A percentile compares a stretch with the other conserved stretches of the same genome.
These are phyloP conservation scores for Cryphonectria japonica DNA, from an alignment of 2,329 filamentous ascomycete genomes.

Conservation along the genomic window DNA sequence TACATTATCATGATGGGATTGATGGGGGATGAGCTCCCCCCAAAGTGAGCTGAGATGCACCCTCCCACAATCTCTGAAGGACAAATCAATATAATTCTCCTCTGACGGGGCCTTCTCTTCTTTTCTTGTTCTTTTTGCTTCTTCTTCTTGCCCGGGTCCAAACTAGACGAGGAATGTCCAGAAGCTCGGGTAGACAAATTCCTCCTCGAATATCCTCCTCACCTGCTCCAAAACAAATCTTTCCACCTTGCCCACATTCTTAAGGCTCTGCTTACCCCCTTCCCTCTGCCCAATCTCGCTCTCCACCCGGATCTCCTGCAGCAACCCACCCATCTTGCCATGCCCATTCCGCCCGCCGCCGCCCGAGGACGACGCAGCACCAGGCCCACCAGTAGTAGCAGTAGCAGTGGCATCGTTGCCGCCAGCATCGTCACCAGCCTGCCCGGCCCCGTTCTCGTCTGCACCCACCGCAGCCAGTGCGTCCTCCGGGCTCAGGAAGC, in stretches of 20 bases:
- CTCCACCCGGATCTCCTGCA: constrained; percentile 94
- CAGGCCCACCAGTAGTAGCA: not conserved
- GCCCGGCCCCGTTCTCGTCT: constrained; percentile 48
- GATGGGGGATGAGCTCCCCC: not conserved
- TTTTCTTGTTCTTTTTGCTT: not conserved
- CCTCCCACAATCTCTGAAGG: not conserved
- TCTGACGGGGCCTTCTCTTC: not conserved
- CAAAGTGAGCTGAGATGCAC: too few species aligned
- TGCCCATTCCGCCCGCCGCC: constrained; percentile 47
- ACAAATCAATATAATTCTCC: not conserved
- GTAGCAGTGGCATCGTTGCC: not conserved
- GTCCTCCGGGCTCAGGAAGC: constrained; percentile 91
- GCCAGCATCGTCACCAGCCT: constrained; percentile 28
- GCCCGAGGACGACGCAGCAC: constrained; percentile 33
- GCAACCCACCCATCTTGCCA: constrained; percentile 68
- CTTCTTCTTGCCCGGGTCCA: not conserved
- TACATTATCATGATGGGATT: constrained; percentile 63
- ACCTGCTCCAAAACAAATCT: constrained; percentile 97
- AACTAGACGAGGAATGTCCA: constrained; percentile 90
- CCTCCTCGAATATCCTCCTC: constrained; percentile 94
- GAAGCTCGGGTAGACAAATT: constrained; percentile 97
- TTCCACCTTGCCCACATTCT: constrained; percentile 98
- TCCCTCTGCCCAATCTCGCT: constrained; percentile 96
- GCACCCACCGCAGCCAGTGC: constrained; percentile 71
- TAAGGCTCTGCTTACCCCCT: constrained; percentile 89